These are phyloP conservation scores for Medicago arabica DNA, from an alignment of 306 rosid species.

Conservation along the genomic window DNA sequence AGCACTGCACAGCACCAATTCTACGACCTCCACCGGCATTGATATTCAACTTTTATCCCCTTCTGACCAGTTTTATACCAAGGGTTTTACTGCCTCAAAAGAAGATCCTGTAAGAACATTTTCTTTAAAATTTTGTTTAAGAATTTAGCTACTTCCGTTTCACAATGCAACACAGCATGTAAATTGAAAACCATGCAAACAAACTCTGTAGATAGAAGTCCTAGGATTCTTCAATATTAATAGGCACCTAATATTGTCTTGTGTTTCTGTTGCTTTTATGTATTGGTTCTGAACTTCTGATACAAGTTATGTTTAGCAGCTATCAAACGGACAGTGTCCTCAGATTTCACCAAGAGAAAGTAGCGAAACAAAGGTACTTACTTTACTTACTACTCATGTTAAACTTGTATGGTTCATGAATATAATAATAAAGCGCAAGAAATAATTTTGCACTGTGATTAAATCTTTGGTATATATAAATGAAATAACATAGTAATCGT, in stretches of 20 bases:
- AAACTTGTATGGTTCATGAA: background rate
- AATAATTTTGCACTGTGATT: background rate
- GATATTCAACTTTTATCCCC: conserved; percentile 50
- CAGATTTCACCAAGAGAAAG: conserved; percentile 73
- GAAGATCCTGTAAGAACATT: conserved; percentile 64
- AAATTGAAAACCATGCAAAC: conserved; percentile 34
- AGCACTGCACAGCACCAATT: conserved; percentile 65
- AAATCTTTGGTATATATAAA: background rate
- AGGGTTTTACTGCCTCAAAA: conserved; percentile 50
- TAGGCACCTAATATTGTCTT: conserved; percentile 11
- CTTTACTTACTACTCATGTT: conserved; percentile 27
- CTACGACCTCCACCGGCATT: conserved; percentile 45
- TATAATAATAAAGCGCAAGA: background rate
- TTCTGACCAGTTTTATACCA: conserved; percentile 41
- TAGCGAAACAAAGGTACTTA: conserved; percentile 73
- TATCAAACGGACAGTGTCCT: conserved; percentile 55
- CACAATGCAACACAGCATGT: conserved; percentile 16
- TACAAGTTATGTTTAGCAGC: conserved; percentile 49
- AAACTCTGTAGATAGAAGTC: conserved; percentile 22
- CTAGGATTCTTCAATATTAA: conserved; percentile 31
- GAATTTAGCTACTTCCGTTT: conserved; percentile 30
- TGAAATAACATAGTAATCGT: conserved; percentile 16
- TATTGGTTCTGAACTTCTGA: conserved; percentile 39
- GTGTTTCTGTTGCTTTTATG: conserved; percentile 26
- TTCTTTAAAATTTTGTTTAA: conserved; percentile 26